Evolutionary conservation across 345 rosid genomes (phyloP).

Genomic region (Ailanthus altissimus): DNA sequence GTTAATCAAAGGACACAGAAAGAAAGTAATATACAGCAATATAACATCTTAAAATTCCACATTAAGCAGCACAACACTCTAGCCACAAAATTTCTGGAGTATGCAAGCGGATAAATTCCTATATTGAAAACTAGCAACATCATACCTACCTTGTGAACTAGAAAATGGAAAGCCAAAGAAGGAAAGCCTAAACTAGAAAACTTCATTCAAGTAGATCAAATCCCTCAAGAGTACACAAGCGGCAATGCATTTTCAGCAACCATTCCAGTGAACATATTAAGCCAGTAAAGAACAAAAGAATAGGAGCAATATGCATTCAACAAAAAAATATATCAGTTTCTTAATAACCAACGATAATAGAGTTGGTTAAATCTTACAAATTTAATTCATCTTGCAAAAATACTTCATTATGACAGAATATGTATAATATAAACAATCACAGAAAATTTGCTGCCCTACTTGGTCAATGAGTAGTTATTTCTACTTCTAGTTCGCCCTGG

Average conservation of each 20-base stretch:
- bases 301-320: conserved; percentile 1
- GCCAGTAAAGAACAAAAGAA: conserved; percentile 22
- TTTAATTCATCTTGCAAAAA: conserved; percentile 46
- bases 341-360: conserved; percentile 34
- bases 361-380: conserved; percentile 41
- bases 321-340: conserved; percentile 23
- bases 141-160: background rate
- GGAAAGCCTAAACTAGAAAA: background rate
- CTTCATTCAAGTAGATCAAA: background rate
- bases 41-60: background rate
- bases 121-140: background rate
- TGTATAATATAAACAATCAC: conserved; percentile 56
- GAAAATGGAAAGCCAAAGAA: background rate
- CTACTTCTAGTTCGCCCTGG: conserved; percentile 45
- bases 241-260: background rate
- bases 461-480: conserved; percentile 48
- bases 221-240: background rate
- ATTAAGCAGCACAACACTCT: background rate
- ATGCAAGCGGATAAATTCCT: background rate
- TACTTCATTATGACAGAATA: conserved; percentile 38
- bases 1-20: no score
- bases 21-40: no score
- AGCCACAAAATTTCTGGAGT: background rate
- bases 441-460: conserved; percentile 49
- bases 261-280: background rate